Conservation (phyloP, 1,139 yeast genomes). For the Kluyveromyces sp. region DNA sequence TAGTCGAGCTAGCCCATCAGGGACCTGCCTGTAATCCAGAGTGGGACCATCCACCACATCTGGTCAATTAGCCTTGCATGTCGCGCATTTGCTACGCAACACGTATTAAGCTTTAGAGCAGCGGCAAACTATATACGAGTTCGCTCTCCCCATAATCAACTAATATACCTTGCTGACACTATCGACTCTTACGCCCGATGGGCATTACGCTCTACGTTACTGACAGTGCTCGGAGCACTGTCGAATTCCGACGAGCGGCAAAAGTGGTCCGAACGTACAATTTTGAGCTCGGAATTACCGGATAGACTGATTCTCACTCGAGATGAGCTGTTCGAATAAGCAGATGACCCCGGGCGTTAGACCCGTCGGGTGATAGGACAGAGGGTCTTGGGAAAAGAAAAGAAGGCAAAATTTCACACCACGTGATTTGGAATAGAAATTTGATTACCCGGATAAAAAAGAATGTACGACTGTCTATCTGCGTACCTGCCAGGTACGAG, state of each 20-base stretch:
- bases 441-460: neutral
- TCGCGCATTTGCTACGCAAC: too few relatives aligned
- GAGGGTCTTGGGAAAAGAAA: too few relatives aligned
- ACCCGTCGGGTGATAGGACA: neutral
- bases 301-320: neutral
- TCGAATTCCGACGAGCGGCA: neutral
- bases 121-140: too few relatives aligned
- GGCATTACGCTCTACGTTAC: neutral
- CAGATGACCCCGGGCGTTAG: neutral
- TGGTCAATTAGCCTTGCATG: too few relatives aligned
- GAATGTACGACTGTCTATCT: too few relatives aligned
- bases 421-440: neutral
- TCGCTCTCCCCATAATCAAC: too few relatives aligned
- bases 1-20: too few relatives aligned
- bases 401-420: neutral
- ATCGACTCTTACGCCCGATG: neutral
- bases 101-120: neutral
- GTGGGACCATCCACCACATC: too few relatives aligned
- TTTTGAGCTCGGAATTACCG: neutral
- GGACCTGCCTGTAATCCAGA: neutral
- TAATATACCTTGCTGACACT: neutral
- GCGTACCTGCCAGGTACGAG: too few relatives aligned
- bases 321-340: too few relatives aligned
- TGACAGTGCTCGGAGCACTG: neutral
- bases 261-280: neutral